Base-by-base conservation (phyloP, 2,329 filamentous ascomycete species). In the Calonectria leucothoes region DNA sequence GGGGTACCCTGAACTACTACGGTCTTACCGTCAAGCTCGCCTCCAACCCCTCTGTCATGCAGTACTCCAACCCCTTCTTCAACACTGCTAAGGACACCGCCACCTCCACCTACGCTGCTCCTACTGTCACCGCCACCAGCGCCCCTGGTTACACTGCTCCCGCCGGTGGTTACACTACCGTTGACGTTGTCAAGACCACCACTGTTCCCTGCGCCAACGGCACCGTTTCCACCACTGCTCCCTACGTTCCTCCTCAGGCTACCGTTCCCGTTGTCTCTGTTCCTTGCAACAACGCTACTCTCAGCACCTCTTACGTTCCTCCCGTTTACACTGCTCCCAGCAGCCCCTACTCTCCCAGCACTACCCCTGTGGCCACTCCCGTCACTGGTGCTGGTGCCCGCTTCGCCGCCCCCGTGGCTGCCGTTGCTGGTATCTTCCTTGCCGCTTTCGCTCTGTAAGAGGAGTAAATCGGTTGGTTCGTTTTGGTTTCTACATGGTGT, bases 51-150 rank as follows among this genome's bases (percentile, higher is more conserved):
- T 75, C 64, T 14, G 83, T 87, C 81, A 91, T 90, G 88, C 91
- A 93, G 87, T 93, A 89, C 88, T 91, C 90, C 70, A 88, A 88
- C 85, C 90, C 90, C 78, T 93, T 93, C 87, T 78, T 85, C 80
- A 91, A 91, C 80, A 80, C 81, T 69, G 70, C 63, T 64, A 71
- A 69, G 10, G 77, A 75, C 70, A 72, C 82, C 73, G 74, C 75
- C 66, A 67, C 77, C 74, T 74, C 83, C 80, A 31, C 69, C 29
- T 5, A 7, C 17, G 23, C 23, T 17, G 33, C 65, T 20, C n/a
- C 49, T 70, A 61, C 65, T 33, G 81, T 79, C 74, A 75, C 78
- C 75, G 83, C 82, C 65, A 73, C 81, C 77, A 82, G 78, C 71
- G 75, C 81, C 64, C 79, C 79, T 48, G 51, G 69, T 15, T 61